Evolutionary conservation across 1,139 yeast species (phyloP).

Genomic region (Candida pseudocylindracea): DNA sequence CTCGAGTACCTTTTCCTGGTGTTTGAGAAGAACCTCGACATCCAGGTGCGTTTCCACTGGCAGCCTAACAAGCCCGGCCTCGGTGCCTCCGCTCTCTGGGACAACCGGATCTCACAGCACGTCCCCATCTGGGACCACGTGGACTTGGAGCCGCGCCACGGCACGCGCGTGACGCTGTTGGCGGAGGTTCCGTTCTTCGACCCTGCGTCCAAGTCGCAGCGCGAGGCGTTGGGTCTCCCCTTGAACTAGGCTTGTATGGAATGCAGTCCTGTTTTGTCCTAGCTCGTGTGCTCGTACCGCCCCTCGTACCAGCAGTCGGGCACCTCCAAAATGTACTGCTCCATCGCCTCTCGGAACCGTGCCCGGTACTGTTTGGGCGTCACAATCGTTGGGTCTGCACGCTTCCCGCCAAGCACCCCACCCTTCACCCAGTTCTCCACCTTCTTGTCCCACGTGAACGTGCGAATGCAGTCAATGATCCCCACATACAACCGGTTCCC

Average conservation of each 20-base stretch:
- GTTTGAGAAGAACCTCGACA: constrained; percentile 12
- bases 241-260: neutral
- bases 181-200: constrained; percentile 34
- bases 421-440: constrained; percentile 98
- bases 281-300: constrained; percentile 1
- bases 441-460: constrained; percentile 98
- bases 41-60: constrained; percentile 36
- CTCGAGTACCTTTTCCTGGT: constrained; percentile 17
- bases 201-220: constrained; percentile 25
- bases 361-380: constrained; percentile 91
- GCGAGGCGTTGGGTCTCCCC: constrained; percentile 24
- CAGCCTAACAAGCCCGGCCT: constrained; percentile 17
- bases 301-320: constrained; percentile 69
- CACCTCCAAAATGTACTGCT: constrained; percentile 77
- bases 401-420: constrained; percentile 62
- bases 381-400: constrained; percentile 89
- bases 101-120: constrained; percentile 29
- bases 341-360: constrained; percentile 95
- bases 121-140: constrained; percentile 29
- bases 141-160: constrained; percentile 27
- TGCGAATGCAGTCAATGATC: constrained; percentile 83
- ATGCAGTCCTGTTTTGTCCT: too few species aligned
- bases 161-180: constrained; percentile 33
- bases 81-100: constrained; percentile 37
- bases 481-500: constrained; percentile 65